A percentile compares a stretch with the other conserved stretches of the same genome.
These are phyloP conservation scores for Fusarium humuli DNA, from an alignment of 2,329 filamentous ascomycete species.

Conservation along the genomic window DNA sequence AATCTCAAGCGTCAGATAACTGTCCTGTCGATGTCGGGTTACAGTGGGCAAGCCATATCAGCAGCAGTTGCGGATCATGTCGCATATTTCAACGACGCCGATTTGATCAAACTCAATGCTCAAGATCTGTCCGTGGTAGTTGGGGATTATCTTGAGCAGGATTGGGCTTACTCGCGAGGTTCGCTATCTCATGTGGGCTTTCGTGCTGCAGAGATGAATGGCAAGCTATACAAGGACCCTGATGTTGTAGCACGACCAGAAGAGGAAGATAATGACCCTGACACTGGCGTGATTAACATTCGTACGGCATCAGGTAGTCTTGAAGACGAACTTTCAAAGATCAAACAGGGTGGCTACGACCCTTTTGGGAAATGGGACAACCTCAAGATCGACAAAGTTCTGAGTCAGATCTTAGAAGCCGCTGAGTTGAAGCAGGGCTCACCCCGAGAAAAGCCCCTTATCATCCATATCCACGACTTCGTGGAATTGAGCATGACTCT, in stretches of 20 bases:
- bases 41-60: constrained; percentile 54
- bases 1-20: constrained; percentile 54
- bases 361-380: constrained; percentile 67
- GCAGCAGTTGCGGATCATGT: constrained; percentile 69
- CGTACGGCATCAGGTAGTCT: constrained; percentile 46
- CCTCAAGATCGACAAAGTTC: constrained; percentile 67
- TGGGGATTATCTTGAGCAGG: constrained; percentile 76
- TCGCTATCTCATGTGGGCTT: constrained; percentile 68
- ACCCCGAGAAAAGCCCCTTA: constrained; percentile 61
- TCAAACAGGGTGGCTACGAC: constrained; percentile 54
- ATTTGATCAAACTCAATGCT: constrained; percentile 76
- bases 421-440: constrained; percentile 54
- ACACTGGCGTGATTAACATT: constrained; percentile 48
- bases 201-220: constrained; percentile 65
- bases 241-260: constrained; percentile 49
- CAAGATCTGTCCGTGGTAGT: constrained; percentile 77
- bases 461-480: constrained; percentile 85
- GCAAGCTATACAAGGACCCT: constrained; percentile 62
- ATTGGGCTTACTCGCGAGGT: constrained; percentile 61
- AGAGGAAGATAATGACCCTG: constrained; percentile 53
- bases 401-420: constrained; percentile 67
- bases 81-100: constrained; percentile 70
- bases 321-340: constrained; percentile 60
- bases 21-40: constrained; percentile 54
- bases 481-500: constrained; percentile 78